Percentiles rank a stretch among this genome's conserved stretches.
Conservation (phyloP, 225 moss, liverwort and hornwort species). For the Neckera pumila region DNA sequence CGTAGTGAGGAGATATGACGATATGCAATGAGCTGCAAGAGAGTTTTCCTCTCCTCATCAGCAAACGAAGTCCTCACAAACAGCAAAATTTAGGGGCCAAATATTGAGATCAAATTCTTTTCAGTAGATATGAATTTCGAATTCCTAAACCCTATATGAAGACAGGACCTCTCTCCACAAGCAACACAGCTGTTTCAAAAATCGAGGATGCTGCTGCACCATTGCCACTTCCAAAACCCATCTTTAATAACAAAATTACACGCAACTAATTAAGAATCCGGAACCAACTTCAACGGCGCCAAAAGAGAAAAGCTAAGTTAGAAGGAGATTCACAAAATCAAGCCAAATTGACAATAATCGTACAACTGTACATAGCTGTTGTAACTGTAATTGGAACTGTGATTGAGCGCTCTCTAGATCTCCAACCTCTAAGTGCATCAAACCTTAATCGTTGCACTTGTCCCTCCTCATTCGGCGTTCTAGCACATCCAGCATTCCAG, state of each 20-base stretch:
- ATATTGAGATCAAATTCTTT: background rate
- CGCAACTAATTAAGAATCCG: background rate
- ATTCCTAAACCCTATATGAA: background rate
- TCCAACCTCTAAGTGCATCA: background rate
- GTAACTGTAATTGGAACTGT: background rate
- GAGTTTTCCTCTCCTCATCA: background rate
- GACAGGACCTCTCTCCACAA: background rate
- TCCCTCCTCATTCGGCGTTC: background rate
- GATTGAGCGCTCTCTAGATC: background rate
- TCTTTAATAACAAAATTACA: background rate
- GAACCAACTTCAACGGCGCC: background rate
- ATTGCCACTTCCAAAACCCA: background rate
- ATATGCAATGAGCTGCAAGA: background rate
- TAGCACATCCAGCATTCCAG: background rate
- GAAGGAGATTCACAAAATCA: background rate
- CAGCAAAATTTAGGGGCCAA: background rate
- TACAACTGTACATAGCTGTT: constrained; percentile 3
- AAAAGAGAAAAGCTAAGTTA: too few species aligned
- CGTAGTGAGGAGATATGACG: background rate
- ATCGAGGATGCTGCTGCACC: background rate
- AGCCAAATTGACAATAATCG: background rate
- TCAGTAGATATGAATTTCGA: background rate
- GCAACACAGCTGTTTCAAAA: background rate
- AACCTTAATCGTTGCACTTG: background rate
- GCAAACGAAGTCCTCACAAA: background rate